phyloP scores from a whole-genome alignment of 768 basidiomycete genomes.

The Heimioporus sp. region DNA sequence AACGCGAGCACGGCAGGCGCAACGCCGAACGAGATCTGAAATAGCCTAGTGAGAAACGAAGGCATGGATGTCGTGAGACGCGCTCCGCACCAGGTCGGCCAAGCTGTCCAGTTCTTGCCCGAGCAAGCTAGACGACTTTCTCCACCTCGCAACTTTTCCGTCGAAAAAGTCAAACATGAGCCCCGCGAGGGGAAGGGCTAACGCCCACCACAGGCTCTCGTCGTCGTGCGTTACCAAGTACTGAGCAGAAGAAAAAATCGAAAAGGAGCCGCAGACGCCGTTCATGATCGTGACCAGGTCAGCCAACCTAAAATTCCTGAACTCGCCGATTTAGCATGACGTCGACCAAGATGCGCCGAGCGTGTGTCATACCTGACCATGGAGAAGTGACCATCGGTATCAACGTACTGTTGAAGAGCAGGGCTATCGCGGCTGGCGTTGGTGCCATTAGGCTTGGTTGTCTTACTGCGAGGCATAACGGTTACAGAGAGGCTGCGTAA shows the following conservation, averaged over 20 bases:
- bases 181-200: constrained; percentile 85
- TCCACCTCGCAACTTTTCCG: constrained; percentile 97
- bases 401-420: constrained; percentile 77
- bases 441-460: constrained; percentile 22
- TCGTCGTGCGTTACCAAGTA: constrained; percentile 82
- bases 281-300: constrained; percentile 99
- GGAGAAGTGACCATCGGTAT: constrained; percentile 94
- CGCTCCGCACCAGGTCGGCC: constrained; percentile 74
- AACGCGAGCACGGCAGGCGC: constrained; percentile 94
- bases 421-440: constrained; percentile 16
- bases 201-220: constrained; percentile 82
- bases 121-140: constrained; percentile 91
- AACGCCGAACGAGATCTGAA: constrained; percentile 94
- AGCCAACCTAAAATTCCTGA: constrained; percentile 94
- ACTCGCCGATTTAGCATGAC: constrained; percentile 13
- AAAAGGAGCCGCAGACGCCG: constrained; percentile 95
- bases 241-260: constrained; percentile 88
- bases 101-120: constrained; percentile 98
- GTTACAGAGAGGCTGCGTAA: not conserved
- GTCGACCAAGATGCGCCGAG: constrained; percentile 9
- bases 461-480: constrained; percentile 30
- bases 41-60: not conserved
- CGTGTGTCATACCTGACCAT: constrained; percentile 73
- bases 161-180: constrained; percentile 98
- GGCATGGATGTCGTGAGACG: constrained; percentile 1